Percentiles rank a stretch among this genome's conserved stretches.
These are phyloP conservation scores for Kernera saxatilis DNA, from an alignment of 345 rosid species.

Conservation along the genomic window DNA sequence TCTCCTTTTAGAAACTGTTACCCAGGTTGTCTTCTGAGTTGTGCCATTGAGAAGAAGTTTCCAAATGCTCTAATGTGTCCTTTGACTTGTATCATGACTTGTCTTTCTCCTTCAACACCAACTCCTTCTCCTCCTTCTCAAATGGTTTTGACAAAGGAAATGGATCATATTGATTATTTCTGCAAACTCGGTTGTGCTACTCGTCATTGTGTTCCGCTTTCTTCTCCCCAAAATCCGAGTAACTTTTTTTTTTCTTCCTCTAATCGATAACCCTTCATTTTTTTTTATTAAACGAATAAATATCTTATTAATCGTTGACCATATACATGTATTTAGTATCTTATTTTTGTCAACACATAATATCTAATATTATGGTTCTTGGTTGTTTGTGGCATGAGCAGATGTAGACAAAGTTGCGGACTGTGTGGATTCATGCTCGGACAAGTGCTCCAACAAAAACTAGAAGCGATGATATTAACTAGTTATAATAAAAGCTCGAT, in stretches of 20 bases:
- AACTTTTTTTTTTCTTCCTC: conserved; percentile 1
- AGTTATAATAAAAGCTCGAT: not conserved
- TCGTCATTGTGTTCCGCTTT: conserved; percentile 8
- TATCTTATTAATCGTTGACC: not conserved
- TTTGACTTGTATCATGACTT: not conserved
- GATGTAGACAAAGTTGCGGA: not conserved
- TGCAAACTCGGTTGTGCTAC: conserved; percentile 27
- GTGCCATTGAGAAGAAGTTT: not conserved
- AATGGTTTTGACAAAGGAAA: not conserved
- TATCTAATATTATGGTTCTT: not conserved
- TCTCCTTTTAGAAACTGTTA: not conserved
- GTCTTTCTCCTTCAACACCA: not conserved
- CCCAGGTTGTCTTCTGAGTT: not conserved
- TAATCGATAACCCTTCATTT: too few species aligned
- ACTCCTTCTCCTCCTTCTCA: not conserved
- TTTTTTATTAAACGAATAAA: too few species aligned
- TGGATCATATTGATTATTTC: not conserved
- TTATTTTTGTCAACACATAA: not conserved
- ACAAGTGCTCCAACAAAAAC: conserved; percentile 3
- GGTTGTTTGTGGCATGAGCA: conserved; percentile 10
- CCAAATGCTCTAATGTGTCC: conserved; percentile 6
- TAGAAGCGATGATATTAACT: not conserved
- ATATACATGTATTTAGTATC: not conserved
- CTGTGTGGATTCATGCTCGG: conserved; percentile 24
- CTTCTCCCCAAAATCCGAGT: conserved; percentile 17